Base-by-base conservation (phyloP, 2,329 filamentous ascomycete species). In the Neonectria sp. region DNA sequence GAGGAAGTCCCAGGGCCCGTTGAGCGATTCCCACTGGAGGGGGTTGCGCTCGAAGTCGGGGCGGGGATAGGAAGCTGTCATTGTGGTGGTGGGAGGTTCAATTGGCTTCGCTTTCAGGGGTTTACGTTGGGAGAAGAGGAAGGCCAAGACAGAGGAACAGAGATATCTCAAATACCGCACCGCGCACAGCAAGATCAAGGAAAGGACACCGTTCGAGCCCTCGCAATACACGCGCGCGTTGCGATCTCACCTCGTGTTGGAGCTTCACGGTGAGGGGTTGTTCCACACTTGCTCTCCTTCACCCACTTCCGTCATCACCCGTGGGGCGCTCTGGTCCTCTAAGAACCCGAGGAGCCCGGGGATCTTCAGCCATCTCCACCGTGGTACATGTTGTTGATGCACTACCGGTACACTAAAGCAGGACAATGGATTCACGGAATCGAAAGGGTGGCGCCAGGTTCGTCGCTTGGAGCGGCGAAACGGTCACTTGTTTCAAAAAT, bases 1-100 rank as follows among this genome's bases (percentile, higher is more conserved):
- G 53, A 89, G 77, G 73, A 92, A 90, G 63, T 85, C 82, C 90
- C 91, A 92, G 6, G 84, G 80, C 1, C 90, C 90, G 70, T 92
- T 88, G 53, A 92, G 85, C 2, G 87, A 87, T 46, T 81, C 77
- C 90, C 90, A 92, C 52, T 81, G 84, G 31, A 90, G 83, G 29
- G 82, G 75, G 35, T 81, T 78, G 61, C 90, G 89, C 60, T 86
- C 76, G 77, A 92, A 92, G 79, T 92, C 90, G 1, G 90, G 90
- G 61, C 91, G 88, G 27, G 90, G 91, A 71, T 93, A 91, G 8
- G 59, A 35, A 6, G 65, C 52, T 48, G 72, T 73, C 73, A 76
- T 77, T n/a, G 57, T 66, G 49, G 31, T 15, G 33, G 13, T 24
- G 27, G 33, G 60, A 43, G 15, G 24, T 35, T 43, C 33, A 35